Evolutionary conservation across 2,329 filamentous ascomycete species (phyloP).

Genomic region (Monilinia polystroma): DNA sequence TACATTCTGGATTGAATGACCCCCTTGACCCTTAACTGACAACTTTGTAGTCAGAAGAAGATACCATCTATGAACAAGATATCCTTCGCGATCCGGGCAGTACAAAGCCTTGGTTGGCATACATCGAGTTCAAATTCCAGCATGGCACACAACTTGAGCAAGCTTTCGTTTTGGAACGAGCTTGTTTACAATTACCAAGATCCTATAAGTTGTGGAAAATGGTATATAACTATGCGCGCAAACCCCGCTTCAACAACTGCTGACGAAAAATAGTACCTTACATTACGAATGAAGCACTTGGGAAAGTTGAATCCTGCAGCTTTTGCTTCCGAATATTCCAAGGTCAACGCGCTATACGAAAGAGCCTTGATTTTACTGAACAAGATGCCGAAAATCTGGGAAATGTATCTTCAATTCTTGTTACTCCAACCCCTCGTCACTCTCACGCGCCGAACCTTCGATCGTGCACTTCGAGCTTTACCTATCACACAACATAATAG

Average conservation of each 20-base stretch:
- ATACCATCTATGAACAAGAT: slow-evolving; percentile 95
- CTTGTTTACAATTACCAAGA: slow-evolving; percentile 82
- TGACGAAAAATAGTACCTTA: slow-evolving; percentile 65
- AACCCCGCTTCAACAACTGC: slow-evolving; percentile 20
- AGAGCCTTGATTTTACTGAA: slow-evolving; percentile 88
- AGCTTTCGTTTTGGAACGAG: slow-evolving; percentile 83
- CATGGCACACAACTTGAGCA: slow-evolving; percentile 85
- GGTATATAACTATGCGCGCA: slow-evolving; percentile 46
- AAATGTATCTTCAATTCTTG: slow-evolving; percentile 91
- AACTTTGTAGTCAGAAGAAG: slow-evolving; percentile 69
- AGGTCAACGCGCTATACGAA: slow-evolving; percentile 94
- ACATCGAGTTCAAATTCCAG: slow-evolving; percentile 85
- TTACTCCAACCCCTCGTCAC: slow-evolving; percentile 91
- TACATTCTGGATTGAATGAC: background rate
- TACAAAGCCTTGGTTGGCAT: slow-evolving; percentile 92
- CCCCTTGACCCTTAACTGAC: slow-evolving; percentile 29
- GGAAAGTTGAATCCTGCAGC: slow-evolving; percentile 78
- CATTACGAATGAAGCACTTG: slow-evolving; percentile 78
- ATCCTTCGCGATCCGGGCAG: slow-evolving; percentile 80
- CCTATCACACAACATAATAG: slow-evolving; percentile 94
- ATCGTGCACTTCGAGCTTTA: slow-evolving; percentile 84
- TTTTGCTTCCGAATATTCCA: slow-evolving; percentile 78
- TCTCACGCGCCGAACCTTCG: slow-evolving; percentile 81
- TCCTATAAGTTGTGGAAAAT: slow-evolving; percentile 99
- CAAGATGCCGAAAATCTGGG: slow-evolving; percentile 99